phyloP scores from a whole-genome alignment of 345 rosid genomes.

The Aquilaria sinensis region DNA sequence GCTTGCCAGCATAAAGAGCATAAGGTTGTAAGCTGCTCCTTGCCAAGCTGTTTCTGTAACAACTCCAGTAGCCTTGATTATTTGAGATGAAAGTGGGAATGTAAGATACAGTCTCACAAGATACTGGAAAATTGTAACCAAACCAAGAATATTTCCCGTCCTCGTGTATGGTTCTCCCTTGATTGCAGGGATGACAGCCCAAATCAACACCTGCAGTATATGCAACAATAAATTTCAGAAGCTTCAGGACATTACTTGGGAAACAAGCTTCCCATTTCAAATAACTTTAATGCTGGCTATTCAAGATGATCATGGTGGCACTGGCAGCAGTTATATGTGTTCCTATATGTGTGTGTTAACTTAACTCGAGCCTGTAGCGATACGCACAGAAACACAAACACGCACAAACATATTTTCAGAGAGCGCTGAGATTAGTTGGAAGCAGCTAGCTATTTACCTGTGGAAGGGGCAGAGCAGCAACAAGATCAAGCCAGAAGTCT shows the following conservation, averaged over 20 bases:
- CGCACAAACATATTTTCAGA: too few relatives aligned
- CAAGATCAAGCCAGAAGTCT: slow-evolving; percentile 42
- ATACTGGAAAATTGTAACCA: slow-evolving; percentile 40
- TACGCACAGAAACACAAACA: too few relatives aligned
- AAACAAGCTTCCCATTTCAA: too few relatives aligned
- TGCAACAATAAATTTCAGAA: too few relatives aligned
- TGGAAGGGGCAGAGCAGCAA: slow-evolving; percentile 51
- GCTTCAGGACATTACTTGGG: too few relatives aligned
- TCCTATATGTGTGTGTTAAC: too few relatives aligned
- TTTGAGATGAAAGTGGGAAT: slow-evolving; percentile 43
- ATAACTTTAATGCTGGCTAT: too few relatives aligned
- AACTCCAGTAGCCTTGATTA: slow-evolving; percentile 34
- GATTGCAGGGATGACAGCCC: slow-evolving; percentile 38
- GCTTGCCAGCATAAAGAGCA: slow-evolving; percentile 48
- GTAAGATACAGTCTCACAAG: slow-evolving; percentile 44
- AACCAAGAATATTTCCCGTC: slow-evolving; percentile 24
- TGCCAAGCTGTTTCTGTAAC: slow-evolving; percentile 47
- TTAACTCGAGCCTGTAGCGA: too few relatives aligned
- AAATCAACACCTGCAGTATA: slow-evolving; percentile 37
- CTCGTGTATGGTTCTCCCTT: slow-evolving; percentile 5
- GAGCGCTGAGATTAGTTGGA: too few relatives aligned
- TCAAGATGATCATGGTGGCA: too few relatives aligned
- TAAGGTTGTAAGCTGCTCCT: slow-evolving; percentile 45
- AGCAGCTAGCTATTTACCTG: slow-evolving; percentile 31
- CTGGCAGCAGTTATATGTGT: too few relatives aligned